A percentile compares a stretch with the other conserved stretches of the same genome.
phyloP scores from a whole-genome alignment of 73 alveolate species.

The Paramecium caudatum region DNA sequence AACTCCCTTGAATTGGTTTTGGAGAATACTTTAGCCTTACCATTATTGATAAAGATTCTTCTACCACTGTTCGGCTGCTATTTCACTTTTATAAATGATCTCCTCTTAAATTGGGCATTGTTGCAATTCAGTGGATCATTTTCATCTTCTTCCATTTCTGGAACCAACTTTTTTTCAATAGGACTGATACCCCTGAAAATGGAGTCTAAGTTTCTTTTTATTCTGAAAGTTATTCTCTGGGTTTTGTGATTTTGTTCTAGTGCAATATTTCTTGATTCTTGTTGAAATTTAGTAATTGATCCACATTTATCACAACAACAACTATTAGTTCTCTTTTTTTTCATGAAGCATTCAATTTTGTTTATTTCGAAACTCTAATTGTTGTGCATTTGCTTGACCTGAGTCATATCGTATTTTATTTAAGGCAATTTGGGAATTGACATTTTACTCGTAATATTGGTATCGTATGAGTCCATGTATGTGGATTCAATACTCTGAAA shows the following conservation, averaged over 20 bases:
- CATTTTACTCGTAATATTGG: conserved; percentile 5
- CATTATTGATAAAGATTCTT: neutral
- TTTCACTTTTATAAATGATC: neutral
- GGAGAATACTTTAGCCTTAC: neutral
- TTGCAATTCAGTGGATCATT: neutral
- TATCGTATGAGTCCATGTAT: neutral
- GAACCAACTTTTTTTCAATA: conserved; percentile 1
- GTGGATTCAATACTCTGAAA: conserved; percentile 26
- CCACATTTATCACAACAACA: conserved; percentile 41
- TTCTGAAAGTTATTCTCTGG: neutral
- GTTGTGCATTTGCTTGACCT: too few species aligned
- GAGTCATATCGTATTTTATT: too few species aligned
- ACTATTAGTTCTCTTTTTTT: conserved; percentile 8
- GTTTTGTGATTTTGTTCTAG: neutral
- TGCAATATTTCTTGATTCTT: neutral
- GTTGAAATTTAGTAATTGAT: conserved; percentile 5
- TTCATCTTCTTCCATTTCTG: conserved; percentile 37
- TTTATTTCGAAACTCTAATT: neutral
- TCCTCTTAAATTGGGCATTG: neutral
- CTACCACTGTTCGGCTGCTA: neutral
- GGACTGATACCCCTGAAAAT: conserved; percentile 41
- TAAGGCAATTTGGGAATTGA: too few species aligned
- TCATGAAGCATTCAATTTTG: neutral
- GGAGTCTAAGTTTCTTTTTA: conserved; percentile 6
- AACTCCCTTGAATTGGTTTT: neutral